These are phyloP conservation scores for Mycena capillaripes DNA, from an alignment of 768 basidiomycete genomes.

Conservation along the genomic window DNA sequence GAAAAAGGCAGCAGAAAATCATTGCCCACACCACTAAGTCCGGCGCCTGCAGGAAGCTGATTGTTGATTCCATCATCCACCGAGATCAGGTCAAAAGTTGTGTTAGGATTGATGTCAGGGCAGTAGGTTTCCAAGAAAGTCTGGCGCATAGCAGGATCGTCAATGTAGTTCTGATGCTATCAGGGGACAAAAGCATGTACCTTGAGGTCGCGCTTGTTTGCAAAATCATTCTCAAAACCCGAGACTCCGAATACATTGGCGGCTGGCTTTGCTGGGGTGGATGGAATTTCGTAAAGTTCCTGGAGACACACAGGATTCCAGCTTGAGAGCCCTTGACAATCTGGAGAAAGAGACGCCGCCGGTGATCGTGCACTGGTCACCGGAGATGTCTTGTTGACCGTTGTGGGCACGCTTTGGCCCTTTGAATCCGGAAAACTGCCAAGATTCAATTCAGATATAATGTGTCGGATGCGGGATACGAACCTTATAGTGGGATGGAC, in stretches of 20 bases:
- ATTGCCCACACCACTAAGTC: background rate
- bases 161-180: background rate
- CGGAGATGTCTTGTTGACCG: background rate
- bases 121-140: background rate
- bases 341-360: background rate
- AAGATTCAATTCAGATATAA: too few species aligned
- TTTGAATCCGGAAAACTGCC: background rate
- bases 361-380: background rate
- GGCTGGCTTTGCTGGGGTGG: background rate
- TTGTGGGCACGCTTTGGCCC: background rate
- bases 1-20: too few species aligned
- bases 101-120: conserved; percentile 1
- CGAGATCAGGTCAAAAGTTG: conserved; percentile 1
- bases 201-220: conserved; percentile 12
- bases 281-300: background rate
- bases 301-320: conserved; percentile 13
- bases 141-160: background rate
- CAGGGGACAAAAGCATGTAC: background rate
- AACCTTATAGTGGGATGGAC: conserved; percentile 1
- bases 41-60: background rate
- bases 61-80: conserved; percentile 11
- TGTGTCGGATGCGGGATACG: background rate
- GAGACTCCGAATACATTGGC: background rate
- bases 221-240: background rate
- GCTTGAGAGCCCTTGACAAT: background rate